Conservation (phyloP, 441 rosid species). For the Geranium incanum region DNA sequence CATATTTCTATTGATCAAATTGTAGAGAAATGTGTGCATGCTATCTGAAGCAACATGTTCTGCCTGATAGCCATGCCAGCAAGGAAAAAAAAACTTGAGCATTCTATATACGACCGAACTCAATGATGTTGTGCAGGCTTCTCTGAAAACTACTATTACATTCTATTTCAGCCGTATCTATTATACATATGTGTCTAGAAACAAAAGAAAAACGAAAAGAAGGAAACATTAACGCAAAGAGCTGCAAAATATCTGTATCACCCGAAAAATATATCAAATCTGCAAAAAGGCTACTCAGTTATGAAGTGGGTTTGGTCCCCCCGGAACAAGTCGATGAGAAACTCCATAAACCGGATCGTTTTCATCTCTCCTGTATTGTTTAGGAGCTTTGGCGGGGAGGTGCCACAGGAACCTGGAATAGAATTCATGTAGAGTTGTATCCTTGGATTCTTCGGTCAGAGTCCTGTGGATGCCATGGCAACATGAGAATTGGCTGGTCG, state of each 20-base stretch:
- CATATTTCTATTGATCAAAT: too few relatives aligned
- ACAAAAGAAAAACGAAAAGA: not conserved
- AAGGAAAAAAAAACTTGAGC: too few relatives aligned
- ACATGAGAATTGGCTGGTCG: constrained; percentile 27
- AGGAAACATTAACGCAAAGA: not conserved
- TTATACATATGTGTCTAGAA: constrained; percentile 17
- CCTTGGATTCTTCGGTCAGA: constrained; percentile 14
- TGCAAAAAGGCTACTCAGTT: constrained; percentile 25
- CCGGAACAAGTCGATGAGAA: constrained; percentile 37
- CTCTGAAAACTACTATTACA: constrained; percentile 13
- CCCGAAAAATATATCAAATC: too few relatives aligned
- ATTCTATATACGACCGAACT: too few relatives aligned
- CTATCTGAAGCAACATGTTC: not conserved
- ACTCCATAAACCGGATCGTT: constrained; percentile 30
- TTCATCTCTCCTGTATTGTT: constrained; percentile 20
- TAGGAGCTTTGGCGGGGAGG: constrained; percentile 28
- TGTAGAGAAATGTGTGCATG: too few relatives aligned
- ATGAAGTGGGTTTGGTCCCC: constrained; percentile 52
- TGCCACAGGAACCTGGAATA: constrained; percentile 23
- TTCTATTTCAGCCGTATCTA: constrained; percentile 17
- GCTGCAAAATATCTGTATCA: not conserved
- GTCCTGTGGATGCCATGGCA: constrained; percentile 27
- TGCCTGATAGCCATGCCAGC: too few relatives aligned
- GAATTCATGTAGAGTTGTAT: constrained; percentile 13
- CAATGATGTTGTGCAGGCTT: too few relatives aligned